Percentiles rank a stretch among this genome's conserved stretches.
Evolutionary conservation across 768 basidiomycete species (phyloP).

Genomic region (Lactarius psammicola): DNA sequence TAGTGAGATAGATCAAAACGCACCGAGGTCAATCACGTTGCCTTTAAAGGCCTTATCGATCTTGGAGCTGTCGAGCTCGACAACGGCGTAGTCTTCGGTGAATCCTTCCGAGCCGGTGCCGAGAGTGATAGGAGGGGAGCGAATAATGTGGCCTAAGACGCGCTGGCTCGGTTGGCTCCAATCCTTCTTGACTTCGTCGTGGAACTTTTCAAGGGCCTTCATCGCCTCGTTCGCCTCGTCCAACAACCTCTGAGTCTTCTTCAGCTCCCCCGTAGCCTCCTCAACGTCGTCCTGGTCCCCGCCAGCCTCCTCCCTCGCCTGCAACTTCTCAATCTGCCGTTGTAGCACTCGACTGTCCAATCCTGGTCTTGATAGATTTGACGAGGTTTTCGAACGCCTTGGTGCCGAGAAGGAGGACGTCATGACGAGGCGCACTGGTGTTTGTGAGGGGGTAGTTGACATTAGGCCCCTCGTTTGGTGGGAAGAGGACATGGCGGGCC

Average conservation of each 20-base stretch:
- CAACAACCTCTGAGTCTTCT: not conserved
- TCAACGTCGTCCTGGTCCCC: not conserved
- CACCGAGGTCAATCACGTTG: conserved; percentile 2
- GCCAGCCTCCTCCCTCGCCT: too few relatives aligned
- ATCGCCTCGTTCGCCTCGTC: not conserved
- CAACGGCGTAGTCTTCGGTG: conserved; percentile 33
- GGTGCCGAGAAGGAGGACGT: not conserved
- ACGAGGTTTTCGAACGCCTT: not conserved
- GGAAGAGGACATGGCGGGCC: conserved; percentile 36
- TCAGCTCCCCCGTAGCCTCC: not conserved
- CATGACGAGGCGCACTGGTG: conserved; percentile 15
- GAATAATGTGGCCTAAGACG: not conserved
- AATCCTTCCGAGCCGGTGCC: conserved; percentile 16
- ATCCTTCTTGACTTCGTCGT: not conserved
- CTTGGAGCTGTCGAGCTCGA: conserved; percentile 33
- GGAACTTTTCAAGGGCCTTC: not conserved
- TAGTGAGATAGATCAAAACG: not conserved
- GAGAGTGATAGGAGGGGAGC: conserved; percentile 25
- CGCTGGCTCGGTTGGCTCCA: not conserved
- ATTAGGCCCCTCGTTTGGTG: conserved; percentile 33
- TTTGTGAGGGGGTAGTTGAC: conserved; percentile 25
- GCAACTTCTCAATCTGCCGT: not conserved
- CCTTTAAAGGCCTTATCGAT: conserved; percentile 30
- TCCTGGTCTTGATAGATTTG: not conserved
- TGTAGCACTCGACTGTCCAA: not conserved